Base-by-base conservation (phyloP, 805 yeast genomes). In the Candida tallmaniae region DNA sequence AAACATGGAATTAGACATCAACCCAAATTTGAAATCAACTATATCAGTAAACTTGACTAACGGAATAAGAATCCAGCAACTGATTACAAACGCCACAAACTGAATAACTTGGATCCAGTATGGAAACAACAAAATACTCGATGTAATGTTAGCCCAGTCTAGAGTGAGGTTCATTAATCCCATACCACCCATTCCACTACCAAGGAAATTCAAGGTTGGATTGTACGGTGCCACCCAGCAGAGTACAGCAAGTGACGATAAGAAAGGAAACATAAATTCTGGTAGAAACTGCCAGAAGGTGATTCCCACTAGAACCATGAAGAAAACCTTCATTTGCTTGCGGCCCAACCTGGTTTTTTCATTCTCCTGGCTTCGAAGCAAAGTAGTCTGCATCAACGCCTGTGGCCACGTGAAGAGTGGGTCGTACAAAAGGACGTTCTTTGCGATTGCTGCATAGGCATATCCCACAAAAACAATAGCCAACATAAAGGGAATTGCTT, bases 121-220 rank as follows among this genome's bases (percentile, higher is more conserved):
- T 1, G 78, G 78, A 31, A 61, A 60, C 43, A 72, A 44, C 75
- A 73, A 65, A 27, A 73, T 73, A 5, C 56, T 47, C 0, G 75
- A 69, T 1, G 77, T 68, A 33, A 73, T 69, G 42, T 73, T 73
- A 35, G 75, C 68, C 77, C 78, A 73, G 40, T 73, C 77, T 21
- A 73, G 52, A 1, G 76, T 56, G 16, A 72, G 50, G 40, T 73
- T 73, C 36, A 72, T 47, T 22, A 73, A 48, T 5, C 77, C 77
- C 61, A 70, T 60, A 1, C 77, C 77, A 2, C 76, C 77, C 32
- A 73, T 45, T 0, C 77, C 77, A n/a, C 73, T 65, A 4, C 77
- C 77, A 7, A 71, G 44, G 39, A 73, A 73, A 36, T 70, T 70
- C 9, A 64, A 41, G 0, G 52, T 52, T 7, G 47, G 42, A 42